phyloP scores from a whole-genome alignment of 495 filamentous ascomycete genomes.

The Tuber borchii region DNA sequence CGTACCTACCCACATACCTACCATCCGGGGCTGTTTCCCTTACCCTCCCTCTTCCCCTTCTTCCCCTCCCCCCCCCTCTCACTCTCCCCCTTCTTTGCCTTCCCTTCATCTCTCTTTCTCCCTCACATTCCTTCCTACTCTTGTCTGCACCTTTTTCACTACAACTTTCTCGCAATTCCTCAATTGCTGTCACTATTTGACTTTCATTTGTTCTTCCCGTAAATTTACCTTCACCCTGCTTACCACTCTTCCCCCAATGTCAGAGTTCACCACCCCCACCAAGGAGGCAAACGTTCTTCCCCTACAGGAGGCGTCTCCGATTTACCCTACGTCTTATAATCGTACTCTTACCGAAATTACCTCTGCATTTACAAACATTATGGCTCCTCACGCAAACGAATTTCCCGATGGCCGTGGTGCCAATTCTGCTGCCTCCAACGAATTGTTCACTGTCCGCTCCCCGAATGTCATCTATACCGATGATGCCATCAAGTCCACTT shows the following conservation, averaged over 20 bases:
- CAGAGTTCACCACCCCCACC: constrained; percentile 94
- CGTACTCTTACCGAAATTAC: constrained; percentile 50
- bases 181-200: not conserved
- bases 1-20: not conserved
- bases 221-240: constrained; percentile 12
- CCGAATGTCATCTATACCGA: constrained; percentile 89
- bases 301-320: constrained; percentile 82
- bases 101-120: constrained; percentile 1
- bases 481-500: constrained; percentile 77
- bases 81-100: not conserved
- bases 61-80: not conserved
- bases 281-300: constrained; percentile 91
- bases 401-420: constrained; percentile 58
- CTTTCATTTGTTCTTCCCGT: constrained; percentile 6
- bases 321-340: constrained; percentile 43
- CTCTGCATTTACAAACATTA: constrained; percentile 48
- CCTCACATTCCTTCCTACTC: constrained; percentile 10
- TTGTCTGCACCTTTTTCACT: constrained; percentile 12
- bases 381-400: constrained; percentile 91
- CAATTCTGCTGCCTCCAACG: constrained; percentile 44
- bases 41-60: constrained; percentile 10
- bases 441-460: constrained; percentile 79
- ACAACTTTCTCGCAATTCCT: not conserved
- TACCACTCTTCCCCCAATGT: constrained; percentile 24
- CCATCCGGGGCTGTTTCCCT: not conserved